These are phyloP conservation scores for Ashbya aceris DNA, from an alignment of 1,139 yeast species.

Conservation along the genomic window DNA sequence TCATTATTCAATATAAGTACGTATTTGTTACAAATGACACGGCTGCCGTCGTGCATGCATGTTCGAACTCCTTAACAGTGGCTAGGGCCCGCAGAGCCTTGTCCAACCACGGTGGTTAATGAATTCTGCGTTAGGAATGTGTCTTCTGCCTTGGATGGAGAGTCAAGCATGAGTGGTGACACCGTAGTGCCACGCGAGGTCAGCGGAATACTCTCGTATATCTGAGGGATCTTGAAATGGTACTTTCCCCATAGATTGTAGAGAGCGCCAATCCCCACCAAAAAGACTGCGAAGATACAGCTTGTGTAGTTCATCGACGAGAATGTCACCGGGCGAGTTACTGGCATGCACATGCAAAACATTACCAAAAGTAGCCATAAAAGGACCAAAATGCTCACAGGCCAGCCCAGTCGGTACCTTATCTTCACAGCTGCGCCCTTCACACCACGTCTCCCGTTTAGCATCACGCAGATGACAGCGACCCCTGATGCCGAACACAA, in stretches of 20 bases:
- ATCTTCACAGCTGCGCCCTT: slow-evolving; percentile 66
- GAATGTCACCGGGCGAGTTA: slow-evolving; percentile 56
- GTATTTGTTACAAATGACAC: too few species aligned
- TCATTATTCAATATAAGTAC: too few species aligned
- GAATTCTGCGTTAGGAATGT: too few species aligned
- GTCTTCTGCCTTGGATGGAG: slow-evolving; percentile 9
- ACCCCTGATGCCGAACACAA: slow-evolving; percentile 69
- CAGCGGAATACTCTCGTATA: slow-evolving; percentile 30
- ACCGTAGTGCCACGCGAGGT: too few species aligned
- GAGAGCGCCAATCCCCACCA: slow-evolving; percentile 40
- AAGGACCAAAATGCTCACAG: slow-evolving; percentile 51
- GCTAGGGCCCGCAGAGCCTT: too few species aligned
- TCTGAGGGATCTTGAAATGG: slow-evolving; percentile 56
- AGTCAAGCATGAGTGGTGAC: slow-evolving; percentile 2
- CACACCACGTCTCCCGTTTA: slow-evolving; percentile 53
- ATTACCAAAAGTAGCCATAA: slow-evolving; percentile 54
- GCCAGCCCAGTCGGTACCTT: slow-evolving; percentile 51
- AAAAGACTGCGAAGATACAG: slow-evolving; percentile 46
- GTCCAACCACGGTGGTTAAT: too few species aligned
- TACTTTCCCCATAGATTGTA: slow-evolving; percentile 52
- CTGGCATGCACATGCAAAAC: slow-evolving; percentile 63
- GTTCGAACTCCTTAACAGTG: too few species aligned
- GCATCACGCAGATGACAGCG: slow-evolving; percentile 56
- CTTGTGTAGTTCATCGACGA: slow-evolving; percentile 67
- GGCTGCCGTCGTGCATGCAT: too few species aligned